Evolutionary conservation across 2,329 filamentous ascomycete species (phyloP), one percentile per base, ranked within the genome.

Genomic region (Pseudonectria buxi): DNA sequence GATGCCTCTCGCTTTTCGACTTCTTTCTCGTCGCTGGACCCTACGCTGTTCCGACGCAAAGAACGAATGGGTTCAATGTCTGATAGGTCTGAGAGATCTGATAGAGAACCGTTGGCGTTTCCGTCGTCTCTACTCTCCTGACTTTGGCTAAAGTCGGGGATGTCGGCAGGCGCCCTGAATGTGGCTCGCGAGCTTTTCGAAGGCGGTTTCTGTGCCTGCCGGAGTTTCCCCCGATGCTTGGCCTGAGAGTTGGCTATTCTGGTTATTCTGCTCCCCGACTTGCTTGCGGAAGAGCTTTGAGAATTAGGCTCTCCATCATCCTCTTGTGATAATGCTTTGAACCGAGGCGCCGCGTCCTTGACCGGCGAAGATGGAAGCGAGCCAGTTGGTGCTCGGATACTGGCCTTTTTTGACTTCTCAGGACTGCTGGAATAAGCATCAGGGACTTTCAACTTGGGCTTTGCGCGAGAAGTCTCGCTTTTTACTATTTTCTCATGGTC

Each of bases 1-100:
- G 68, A 51, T 9, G 35, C 46, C 9, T 35, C 30, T 11, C 33
- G 36, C 5, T 40, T 14, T 14, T n/a, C 18, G 3, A 25, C 25
- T 7, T 16, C 34, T 24, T 36, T 40, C 4, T 38, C 30, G 12
- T 41, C 38, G 12, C 30, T 32, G 14, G 32, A 37, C 12, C 27
- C 28, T 4, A 44, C 35, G 10, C 26, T 30, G 9, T 25, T 36
- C 7, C 36, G 18, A 22, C 5, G 18, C 9, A 9, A 22, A 9
- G 18, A 9, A 22, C 18, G 18, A 22, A 22, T 5, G 18, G 18
- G 5, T 22, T 18, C n/a, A 11, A 26, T 31, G 18, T 37, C 36
- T 10, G 26, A 18, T 22, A 22, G 18, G 18, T 22, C 18, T 22
- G 18, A 22, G 7, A 52, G 30, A 5, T 37, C 40, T 12, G 37